These are phyloP conservation scores for Botrytis sinoallii DNA, from an alignment of 2,329 filamentous ascomycete species.

Conservation along the genomic window DNA sequence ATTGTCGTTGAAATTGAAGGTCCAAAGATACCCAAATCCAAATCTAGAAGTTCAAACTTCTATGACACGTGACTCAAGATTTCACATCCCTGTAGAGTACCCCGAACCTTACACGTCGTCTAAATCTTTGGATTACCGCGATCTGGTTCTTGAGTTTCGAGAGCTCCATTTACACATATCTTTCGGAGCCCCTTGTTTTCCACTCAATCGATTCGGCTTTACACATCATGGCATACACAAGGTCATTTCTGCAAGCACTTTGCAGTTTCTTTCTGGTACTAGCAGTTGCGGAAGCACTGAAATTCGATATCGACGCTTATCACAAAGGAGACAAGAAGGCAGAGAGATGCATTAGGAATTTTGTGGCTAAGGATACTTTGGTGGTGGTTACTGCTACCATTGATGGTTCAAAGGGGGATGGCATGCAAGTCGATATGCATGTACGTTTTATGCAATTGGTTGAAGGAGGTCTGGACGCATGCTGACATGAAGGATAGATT, in stretches of 20 bases:
- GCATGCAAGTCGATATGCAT: slow-evolving; percentile 90
- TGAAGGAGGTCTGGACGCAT: background rate
- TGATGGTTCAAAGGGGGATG: slow-evolving; percentile 83
- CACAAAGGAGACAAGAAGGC: slow-evolving; percentile 61
- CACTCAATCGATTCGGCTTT: background rate
- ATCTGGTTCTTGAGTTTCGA: slow-evolving; percentile 20
- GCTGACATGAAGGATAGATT: slow-evolving; percentile 57
- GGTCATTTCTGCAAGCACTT: slow-evolving; percentile 55
- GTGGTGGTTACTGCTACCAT: slow-evolving; percentile 93
- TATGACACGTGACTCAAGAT: slow-evolving; percentile 18
- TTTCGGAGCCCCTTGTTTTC: background rate
- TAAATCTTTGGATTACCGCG: slow-evolving; percentile 22
- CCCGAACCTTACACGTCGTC: slow-evolving; percentile 30
- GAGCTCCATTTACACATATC: slow-evolving; percentile 21
- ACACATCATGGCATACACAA: slow-evolving; percentile 48
- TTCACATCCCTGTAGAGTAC: slow-evolving; percentile 23
- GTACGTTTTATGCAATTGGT: slow-evolving; percentile 50
- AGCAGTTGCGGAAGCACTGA: slow-evolving; percentile 65
- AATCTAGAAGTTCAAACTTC: slow-evolving; percentile 15
- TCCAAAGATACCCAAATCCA: slow-evolving; percentile 21
- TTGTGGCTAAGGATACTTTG: slow-evolving; percentile 84
- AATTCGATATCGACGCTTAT: slow-evolving; percentile 84
- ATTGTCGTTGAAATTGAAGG: slow-evolving; percentile 11
- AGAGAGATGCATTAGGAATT: slow-evolving; percentile 94
- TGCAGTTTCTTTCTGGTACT: slow-evolving; percentile 57